These are phyloP conservation scores for Daldinia vernicosa DNA, from an alignment of 495 filamentous ascomycete genomes.

Conservation along the genomic window DNA sequence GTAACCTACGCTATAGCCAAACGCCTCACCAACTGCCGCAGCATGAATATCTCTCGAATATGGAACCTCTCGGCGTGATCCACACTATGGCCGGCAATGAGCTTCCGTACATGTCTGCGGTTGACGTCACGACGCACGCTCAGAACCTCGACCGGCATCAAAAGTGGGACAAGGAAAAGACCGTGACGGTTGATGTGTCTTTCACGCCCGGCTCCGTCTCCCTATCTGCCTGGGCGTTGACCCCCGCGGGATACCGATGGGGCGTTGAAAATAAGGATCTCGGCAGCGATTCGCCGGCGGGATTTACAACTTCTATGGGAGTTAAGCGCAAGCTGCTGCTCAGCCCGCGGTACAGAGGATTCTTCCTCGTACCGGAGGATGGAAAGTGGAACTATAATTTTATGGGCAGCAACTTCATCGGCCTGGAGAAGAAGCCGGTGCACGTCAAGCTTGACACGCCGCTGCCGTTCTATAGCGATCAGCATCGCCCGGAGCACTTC, in stretches of 20 bases:
- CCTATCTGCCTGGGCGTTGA: slow-evolving; percentile 89
- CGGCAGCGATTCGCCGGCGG: slow-evolving; percentile 88
- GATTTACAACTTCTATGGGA: slow-evolving; percentile 91
- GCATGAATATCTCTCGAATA: slow-evolving; percentile 84
- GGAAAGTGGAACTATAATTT: slow-evolving; percentile 98
- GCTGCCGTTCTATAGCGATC: slow-evolving; percentile 87
- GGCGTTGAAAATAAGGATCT: slow-evolving; percentile 95
- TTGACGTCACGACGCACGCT: slow-evolving; percentile 93
- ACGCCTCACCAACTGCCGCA: slow-evolving; percentile 91
- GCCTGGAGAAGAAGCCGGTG: slow-evolving; percentile 86
- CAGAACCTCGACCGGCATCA: slow-evolving; percentile 83
- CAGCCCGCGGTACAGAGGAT: slow-evolving; percentile 90
- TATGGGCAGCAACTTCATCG: slow-evolving; percentile 88
- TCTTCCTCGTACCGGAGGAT: slow-evolving; percentile 93
- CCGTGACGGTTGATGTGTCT: slow-evolving; percentile 92
- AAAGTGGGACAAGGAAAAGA: slow-evolving; percentile 89
- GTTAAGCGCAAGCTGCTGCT: slow-evolving; percentile 94
- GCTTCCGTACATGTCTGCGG: slow-evolving; percentile 92
- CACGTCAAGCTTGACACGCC: slow-evolving; percentile 95
- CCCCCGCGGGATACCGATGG: slow-evolving; percentile 94
- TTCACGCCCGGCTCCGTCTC: slow-evolving; percentile 99
- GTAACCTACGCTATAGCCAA: slow-evolving; percentile 90
- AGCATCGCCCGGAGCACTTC: slow-evolving; percentile 94
- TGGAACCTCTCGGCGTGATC: slow-evolving; percentile 95
- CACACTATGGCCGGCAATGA: slow-evolving; percentile 96